Evolutionary conservation across 2,329 filamentous ascomycete genomes (phyloP), one percentile per base, ranked within the genome.

Genomic region (Fusarium sp.): DNA sequence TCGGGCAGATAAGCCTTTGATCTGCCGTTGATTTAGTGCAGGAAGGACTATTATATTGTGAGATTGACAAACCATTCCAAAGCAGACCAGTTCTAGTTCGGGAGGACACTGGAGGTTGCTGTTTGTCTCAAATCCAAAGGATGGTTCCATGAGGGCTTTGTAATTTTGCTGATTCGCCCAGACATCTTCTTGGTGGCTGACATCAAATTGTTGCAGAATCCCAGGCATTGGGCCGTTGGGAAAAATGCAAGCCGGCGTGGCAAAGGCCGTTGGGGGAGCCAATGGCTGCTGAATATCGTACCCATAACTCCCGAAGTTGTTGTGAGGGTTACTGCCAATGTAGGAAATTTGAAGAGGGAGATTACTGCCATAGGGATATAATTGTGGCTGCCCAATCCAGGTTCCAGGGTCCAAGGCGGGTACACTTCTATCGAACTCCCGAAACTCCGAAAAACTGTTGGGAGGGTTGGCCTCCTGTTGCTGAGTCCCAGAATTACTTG

Each of bases 361-460:
- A 17, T n/a, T 17, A n/a, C 6, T 15, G 39, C 10, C 14, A 42
- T 42, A n/a, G 2, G 39, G 22, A 1, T 11, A 10, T 0, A n/a
- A 2, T 11, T n/a, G 39, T 42, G 22, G 39, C 22, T 42, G 39
- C 39, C 14, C 22, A 42, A 15, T 7, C 13, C 39, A 15, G n/a
- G 39, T 42, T 42, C 22, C 6, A n/a, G 14, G 10, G 39, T 42
- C 39, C 9, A 15, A 11, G 8, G 22, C 39, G 39, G 22, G 39
- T 42, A n/a, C 1, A 17, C 22, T 17, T n/a, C 39, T 2, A 42
- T n/a, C 39, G 14, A 42, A n/a, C 39, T 42, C 39, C 14, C 22
- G 9, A 8, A 6, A 15, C 39, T 42, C 8, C 4, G 4, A 9
- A n/a, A 11, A 42, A 8, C 22, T 17, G 39, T 42, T 42, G 8